Conservation (phyloP, 345 rosid species). For the Hibiscus syriacus region DNA sequence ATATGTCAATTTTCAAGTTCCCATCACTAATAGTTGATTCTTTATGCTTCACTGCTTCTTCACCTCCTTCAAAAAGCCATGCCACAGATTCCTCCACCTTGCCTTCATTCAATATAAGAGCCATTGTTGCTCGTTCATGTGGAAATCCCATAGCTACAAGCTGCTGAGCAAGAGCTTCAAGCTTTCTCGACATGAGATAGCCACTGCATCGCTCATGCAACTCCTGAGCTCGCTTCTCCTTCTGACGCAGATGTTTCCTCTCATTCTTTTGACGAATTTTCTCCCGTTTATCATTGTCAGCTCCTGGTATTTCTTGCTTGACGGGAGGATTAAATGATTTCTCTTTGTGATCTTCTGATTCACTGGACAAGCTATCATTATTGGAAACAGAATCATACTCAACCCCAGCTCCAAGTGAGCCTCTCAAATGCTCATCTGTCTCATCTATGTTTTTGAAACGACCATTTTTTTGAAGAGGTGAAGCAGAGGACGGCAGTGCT, state of each 20-base stretch:
- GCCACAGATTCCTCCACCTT: constrained; percentile 79
- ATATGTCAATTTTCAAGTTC: constrained; percentile 71
- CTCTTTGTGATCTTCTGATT: constrained; percentile 90
- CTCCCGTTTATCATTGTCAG: constrained; percentile 76
- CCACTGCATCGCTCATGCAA: constrained; percentile 67
- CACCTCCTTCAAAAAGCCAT: constrained; percentile 74
- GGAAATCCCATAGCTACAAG: constrained; percentile 84
- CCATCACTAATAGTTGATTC: constrained; percentile 37
- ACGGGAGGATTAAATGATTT: constrained; percentile 34
- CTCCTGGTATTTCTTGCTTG: constrained; percentile 61
- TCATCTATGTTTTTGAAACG: constrained; percentile 70
- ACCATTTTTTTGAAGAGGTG: constrained; percentile 49
- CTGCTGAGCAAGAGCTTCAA: constrained; percentile 75
- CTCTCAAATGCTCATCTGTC: constrained; percentile 45
- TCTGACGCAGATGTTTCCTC: constrained; percentile 89
- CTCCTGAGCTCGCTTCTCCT: constrained; percentile 83
- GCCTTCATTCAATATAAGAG: constrained; percentile 81
- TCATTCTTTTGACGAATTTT: constrained; percentile 86
- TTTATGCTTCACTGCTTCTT: constrained; percentile 46
- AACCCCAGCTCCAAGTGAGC: constrained; percentile 36
- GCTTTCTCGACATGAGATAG: constrained; percentile 85
- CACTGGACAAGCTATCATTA: constrained; percentile 89
- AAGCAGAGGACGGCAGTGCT: constrained; percentile 35
- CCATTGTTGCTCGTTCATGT: constrained; percentile 74
- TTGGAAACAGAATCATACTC: constrained; percentile 81